Evolutionary conservation across 1,284 basidiomycete genomes (phyloP).

Genomic region (Cerrena zonata): DNA sequence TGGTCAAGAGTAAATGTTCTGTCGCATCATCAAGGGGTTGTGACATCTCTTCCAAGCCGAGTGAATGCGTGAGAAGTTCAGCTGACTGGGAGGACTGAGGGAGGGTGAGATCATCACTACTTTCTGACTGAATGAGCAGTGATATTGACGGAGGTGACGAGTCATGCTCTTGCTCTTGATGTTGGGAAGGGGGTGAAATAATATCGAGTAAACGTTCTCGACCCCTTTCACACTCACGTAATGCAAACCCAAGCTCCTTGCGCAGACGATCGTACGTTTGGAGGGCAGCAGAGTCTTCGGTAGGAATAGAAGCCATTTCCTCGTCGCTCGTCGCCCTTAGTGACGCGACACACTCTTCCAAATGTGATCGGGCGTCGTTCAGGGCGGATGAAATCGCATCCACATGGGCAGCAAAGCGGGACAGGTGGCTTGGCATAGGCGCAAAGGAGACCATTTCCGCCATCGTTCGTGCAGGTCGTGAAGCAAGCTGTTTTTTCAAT

Average conservation of each 20-base stretch:
- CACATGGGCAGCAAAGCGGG: conserved; percentile 65
- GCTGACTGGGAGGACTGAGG: background rate
- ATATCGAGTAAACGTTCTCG: conserved; percentile 55
- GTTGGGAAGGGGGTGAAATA: conserved; percentile 43
- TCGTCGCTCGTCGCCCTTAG: conserved; percentile 35
- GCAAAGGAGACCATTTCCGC: conserved; percentile 51
- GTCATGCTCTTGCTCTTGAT: conserved; percentile 27
- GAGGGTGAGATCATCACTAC: background rate
- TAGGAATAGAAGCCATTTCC: conserved; percentile 1
- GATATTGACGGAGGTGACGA: conserved; percentile 24
- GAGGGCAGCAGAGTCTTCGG: conserved; percentile 41
- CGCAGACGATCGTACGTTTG: conserved; percentile 69
- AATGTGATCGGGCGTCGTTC: conserved; percentile 58
- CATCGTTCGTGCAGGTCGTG: conserved; percentile 18
- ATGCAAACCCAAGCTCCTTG: conserved; percentile 64
- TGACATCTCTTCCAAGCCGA: conserved; percentile 13
- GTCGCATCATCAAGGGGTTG: conserved; percentile 47
- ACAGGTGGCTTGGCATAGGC: conserved; percentile 59
- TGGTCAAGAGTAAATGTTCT: conserved; percentile 45
- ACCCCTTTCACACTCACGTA: conserved; percentile 75
- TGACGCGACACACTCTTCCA: conserved; percentile 53
- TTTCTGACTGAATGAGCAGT: background rate
- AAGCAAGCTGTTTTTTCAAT: background rate
- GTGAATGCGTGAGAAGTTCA: conserved; percentile 7
- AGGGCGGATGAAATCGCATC: conserved; percentile 61